Base-by-base conservation (phyloP, 2,329 filamentous ascomycete genomes). In the Davidsoniella neocaledoniae region DNA sequence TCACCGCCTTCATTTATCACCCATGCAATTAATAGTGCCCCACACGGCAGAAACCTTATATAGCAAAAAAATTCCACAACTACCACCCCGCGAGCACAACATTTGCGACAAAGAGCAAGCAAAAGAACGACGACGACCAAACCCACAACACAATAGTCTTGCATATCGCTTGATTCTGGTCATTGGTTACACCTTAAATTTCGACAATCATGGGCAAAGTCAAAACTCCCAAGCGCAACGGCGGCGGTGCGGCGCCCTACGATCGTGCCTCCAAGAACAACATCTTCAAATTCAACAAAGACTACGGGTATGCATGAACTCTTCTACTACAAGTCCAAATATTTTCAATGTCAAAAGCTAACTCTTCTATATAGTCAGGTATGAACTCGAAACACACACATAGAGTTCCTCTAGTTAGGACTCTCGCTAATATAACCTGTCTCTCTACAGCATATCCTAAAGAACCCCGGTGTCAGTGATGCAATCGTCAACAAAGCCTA, bases 221-320 rank as follows among this genome's bases (percentile, higher is more conserved):
- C 42, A 68, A 68, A 54, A 61, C 64, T n/a, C 59, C 64, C 50
- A 77, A 76, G 66, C 73, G 73, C 62, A 67, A 71, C 56, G 61
- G 66, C 61, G 66, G 66, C 53, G 63, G 67, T 50, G 61, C 62
- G 25, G 60, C 60, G 1, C 65, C 65, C 0, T 71, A 72, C 57
- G 68, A 71, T 21, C 64, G 67, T 49, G 58, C 62, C 8, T 59
- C 62, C 52, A 70, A 70, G 60, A 87, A 94, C 68, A 88, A 85
- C 59, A 86, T 95, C 65, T 96, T 96, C 77, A 94, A 93, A 64
- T 94, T 95, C 78, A 94, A 94, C 71, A 91, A 83, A 58, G 72
- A 90, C 63, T 77, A 91, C 56, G 87, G 90, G 51, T 53, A 41
- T 37, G 48, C 48, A 23, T 16, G 14, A 45, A 21, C 21, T 33